Percentiles rank a stretch among this genome's conserved stretches.
Conservation (phyloP, 139 green algal genomes). For the Axilococcus clingmanii region DNA sequence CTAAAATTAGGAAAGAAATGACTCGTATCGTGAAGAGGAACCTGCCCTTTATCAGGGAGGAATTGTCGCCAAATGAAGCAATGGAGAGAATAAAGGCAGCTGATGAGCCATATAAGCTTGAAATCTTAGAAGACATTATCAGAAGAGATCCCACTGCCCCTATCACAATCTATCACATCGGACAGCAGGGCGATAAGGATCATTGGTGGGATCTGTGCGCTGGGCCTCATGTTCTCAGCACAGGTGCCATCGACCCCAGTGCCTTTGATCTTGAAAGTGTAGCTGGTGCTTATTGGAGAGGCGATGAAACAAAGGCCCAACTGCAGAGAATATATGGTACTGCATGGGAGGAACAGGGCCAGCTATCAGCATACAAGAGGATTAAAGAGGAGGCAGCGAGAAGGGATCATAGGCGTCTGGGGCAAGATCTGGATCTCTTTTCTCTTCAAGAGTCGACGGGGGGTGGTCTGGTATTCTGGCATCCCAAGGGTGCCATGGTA, state of each 20-base stretch:
- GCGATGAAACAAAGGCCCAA: constrained; percentile 78
- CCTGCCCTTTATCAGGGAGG: constrained; percentile 74
- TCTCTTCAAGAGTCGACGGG: constrained; percentile 67
- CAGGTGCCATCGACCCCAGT: constrained; percentile 63
- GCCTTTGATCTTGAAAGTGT: constrained; percentile 86
- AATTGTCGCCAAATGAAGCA: constrained; percentile 73
- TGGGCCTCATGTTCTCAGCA: constrained; percentile 84
- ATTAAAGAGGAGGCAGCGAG: constrained; percentile 52
- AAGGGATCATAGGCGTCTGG: constrained; percentile 89
- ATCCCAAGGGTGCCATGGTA: constrained; percentile 75
- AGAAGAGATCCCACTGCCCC: constrained; percentile 47
- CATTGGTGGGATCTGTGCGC: constrained; percentile 94
- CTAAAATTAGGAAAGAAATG: constrained; percentile 95
- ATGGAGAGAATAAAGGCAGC: constrained; percentile 60
- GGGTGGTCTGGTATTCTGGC: constrained; percentile 94
- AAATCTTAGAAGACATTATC: constrained; percentile 85
- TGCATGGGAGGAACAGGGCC: constrained; percentile 65
- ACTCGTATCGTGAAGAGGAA: constrained; percentile 61
- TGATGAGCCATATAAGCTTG: constrained; percentile 92
- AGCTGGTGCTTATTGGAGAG: constrained; percentile 83
- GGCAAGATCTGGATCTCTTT: constrained; percentile 89
- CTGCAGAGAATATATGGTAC: constrained; percentile 94
- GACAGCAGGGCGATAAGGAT: constrained; percentile 40
- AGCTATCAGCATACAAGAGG: constrained; percentile 66
- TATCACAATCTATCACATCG: constrained; percentile 99